Evolutionary conservation across 805 yeast genomes (phyloP), one percentile per base, ranked within the genome.

Genomic region (Maudiozyma serrabonitensis): DNA sequence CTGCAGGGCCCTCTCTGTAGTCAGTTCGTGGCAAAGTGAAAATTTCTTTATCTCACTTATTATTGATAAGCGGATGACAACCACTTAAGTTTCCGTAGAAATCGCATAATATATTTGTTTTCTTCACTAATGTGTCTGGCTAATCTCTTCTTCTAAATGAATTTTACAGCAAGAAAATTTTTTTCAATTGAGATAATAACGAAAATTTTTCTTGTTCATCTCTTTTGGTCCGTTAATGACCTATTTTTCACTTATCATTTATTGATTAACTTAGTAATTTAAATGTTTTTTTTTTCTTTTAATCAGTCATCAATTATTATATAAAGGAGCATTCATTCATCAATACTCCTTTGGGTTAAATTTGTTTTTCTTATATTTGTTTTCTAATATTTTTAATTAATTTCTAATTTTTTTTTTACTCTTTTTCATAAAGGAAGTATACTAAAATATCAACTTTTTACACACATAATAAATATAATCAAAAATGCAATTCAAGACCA

Each of bases 401-500:
- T 38, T 46, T 38, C n/a, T n/a, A n/a, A n/a, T 47, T 50, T 69
- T 50, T 16, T 26, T 21, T 18, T 28, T 28, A 11, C 39, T 45
- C 16, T 18, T 6, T 42, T 37, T 32, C 16, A 23, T 23, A 8
- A 6, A 23, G 18, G 15, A 21, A 26, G n/a, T 42, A 37, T 21
- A 8, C 18, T 28, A 41, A 23, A 41, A 41, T n/a, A 41, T 25
- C 31, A 15, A 41, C 21, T 16, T 39, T 21, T 39, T 25, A 15
- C 8, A 23, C 19, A 41, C 32, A 25, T 23, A 16, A n/a, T n/a
- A 6, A 38, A 38, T 13, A 38, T 18, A 16, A 18, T 38, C 18
- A 39, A 50, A 23, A 76, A 84, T 84, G 89, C 87, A 84, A 80
- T 80, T 82, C 83, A 75, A 78, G 67, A 70, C 78, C 69, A 73